Conservation (phyloP, 106 monocot species). For the Allium cepa region DNA sequence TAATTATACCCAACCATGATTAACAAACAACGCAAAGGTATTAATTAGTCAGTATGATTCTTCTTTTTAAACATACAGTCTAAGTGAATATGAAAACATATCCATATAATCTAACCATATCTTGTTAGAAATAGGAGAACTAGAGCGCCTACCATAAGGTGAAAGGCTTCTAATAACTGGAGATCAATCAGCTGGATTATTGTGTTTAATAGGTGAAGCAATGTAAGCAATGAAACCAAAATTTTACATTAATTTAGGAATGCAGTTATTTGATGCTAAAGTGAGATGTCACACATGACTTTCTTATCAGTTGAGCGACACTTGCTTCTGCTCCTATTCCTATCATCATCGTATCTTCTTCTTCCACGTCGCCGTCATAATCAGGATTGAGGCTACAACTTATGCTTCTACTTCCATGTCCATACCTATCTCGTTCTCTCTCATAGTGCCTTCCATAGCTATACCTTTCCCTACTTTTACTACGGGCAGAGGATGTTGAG, state of each 20-base stretch:
- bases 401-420: slow-evolving; percentile 29
- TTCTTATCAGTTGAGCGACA: slow-evolving; percentile 40
- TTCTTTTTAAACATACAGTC: too few species aligned
- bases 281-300: not conserved
- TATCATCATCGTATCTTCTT: slow-evolving; percentile 20
- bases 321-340: slow-evolving; percentile 21
- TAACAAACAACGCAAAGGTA: too few species aligned
- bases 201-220: slow-evolving; percentile 22
- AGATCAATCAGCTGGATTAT: too few species aligned
- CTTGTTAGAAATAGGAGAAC: slow-evolving; percentile 34
- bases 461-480: slow-evolving; percentile 39
- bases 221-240: slow-evolving; percentile 8
- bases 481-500: too few species aligned
- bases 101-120: slow-evolving; percentile 4
- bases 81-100: not conserved
- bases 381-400: slow-evolving; percentile 59
- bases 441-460: slow-evolving; percentile 34
- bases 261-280: not conserved
- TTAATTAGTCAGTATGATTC: too few species aligned
- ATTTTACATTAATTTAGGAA: not conserved
- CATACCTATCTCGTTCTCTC: slow-evolving; percentile 36
- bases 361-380: slow-evolving; percentile 30
- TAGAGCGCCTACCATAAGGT: slow-evolving; percentile 21
- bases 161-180: slow-evolving; percentile 32
- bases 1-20: too few species aligned